Base-by-base conservation (phyloP, 2,329 filamentous ascomycete genomes). In the Daldinia sp. region DNA sequence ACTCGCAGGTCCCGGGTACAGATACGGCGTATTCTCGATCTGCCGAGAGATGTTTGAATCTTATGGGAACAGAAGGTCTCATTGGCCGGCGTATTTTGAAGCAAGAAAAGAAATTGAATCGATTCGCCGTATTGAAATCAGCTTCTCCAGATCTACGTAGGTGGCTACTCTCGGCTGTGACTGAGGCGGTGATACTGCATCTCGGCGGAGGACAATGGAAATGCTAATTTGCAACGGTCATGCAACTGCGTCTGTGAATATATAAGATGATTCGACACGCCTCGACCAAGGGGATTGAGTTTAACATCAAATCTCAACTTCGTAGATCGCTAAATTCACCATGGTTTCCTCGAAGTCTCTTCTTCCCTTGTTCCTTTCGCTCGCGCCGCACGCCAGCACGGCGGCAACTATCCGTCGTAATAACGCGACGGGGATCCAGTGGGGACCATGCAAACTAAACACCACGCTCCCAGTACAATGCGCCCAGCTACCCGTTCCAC, bases 401-500 rank as follows among this genome's bases (percentile, higher is more conserved):
- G 55, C 59, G 17, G 25, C 25, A n/a, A 45, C 15, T 17, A 32
- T 59, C 37, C 54, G 34, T n/a, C 55, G 45, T 15, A 32, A 43
- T 50, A 17, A 57, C 11, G 6, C 4, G 10, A 32, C 57, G 15
- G 39, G 15, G 2, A 30, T 71, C 49, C 52, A 64, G 55, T 71
- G 70, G 69, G 63, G 70, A 0, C 58, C 68, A 13, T 72, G 70
- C 32, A 57, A 69, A 25, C 49, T 72, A 32, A 53, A 63, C 48
- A 60, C 51, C 8, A 54, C 63, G 7, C 59, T 73, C 0, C 61
- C 66, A 5, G 61, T 72, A 11, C 70, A 77, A 13, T 81, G 79
- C 59, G 76, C 72, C 3, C 77, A 65, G 11, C 61, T 81, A n/a
- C 47, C 63, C 0, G 79, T 80, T 0, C 79, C 79, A 4, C 73